These are phyloP conservation scores for Syncephalastrum sp. DNA, from an alignment of 371 early-diverging fungal species.

Conservation along the genomic window DNA sequence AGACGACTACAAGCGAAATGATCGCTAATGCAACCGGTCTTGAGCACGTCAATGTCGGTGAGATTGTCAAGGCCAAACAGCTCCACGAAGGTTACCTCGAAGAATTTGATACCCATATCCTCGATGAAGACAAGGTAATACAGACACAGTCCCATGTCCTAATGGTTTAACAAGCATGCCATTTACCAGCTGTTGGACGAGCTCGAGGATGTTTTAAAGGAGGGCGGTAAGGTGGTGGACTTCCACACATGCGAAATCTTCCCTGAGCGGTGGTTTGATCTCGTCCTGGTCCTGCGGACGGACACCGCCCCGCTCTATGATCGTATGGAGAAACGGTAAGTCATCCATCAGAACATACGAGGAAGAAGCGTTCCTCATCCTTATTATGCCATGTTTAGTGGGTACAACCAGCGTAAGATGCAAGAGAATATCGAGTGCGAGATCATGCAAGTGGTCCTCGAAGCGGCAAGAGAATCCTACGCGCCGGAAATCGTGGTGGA, in stretches of 20 bases:
- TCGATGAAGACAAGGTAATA: constrained; percentile 90
- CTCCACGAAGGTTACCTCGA: constrained; percentile 88
- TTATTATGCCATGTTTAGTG: constrained; percentile 52
- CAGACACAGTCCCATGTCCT: background rate
- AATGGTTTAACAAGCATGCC: background rate
- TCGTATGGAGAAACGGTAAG: constrained; percentile 81
- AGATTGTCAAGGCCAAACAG: constrained; percentile 82
- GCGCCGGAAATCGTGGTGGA: constrained; percentile 79
- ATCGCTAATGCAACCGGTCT: constrained; percentile 71
- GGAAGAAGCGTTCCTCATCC: background rate
- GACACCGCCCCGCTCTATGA: constrained; percentile 80
- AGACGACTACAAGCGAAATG: constrained; percentile 91
- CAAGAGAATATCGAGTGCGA: constrained; percentile 97
- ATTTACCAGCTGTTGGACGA: constrained; percentile 73
- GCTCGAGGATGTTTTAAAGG: constrained; percentile 75
- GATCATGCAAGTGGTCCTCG: constrained; percentile 96
- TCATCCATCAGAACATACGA: background rate
- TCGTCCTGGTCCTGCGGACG: constrained; percentile 89
- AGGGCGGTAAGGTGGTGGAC: constrained; percentile 89
- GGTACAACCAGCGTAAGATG: constrained; percentile 88
- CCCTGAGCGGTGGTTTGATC: constrained; percentile 96
- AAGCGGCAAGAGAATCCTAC: constrained; percentile 89
- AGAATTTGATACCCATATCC: constrained; percentile 86
- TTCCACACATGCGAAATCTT: constrained; percentile 94
- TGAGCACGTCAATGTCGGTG: constrained; percentile 85